Percentiles rank a stretch among this genome's conserved stretches.
Evolutionary conservation across 371 early-diverging fungal species (phyloP).

Genomic region (Syncephalastrum contaminatum): DNA sequence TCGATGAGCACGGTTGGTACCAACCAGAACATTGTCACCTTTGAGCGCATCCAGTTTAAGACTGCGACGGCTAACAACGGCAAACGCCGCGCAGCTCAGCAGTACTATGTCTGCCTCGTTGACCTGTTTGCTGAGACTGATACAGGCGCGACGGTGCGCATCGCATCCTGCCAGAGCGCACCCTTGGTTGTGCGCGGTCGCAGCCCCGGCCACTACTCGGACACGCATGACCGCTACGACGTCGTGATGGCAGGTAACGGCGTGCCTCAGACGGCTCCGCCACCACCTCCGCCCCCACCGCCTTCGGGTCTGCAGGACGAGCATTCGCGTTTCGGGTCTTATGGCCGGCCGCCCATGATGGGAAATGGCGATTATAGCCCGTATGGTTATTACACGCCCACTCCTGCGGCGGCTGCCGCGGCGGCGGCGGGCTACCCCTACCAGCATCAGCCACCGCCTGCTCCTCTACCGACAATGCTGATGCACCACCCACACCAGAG

Average conservation of each 20-base stretch:
- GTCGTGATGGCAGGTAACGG: not conserved
- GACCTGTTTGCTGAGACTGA: conserved; percentile 71
- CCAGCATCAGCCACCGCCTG: no score
- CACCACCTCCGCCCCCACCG: conserved; percentile 14
- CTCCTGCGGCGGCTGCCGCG: not conserved
- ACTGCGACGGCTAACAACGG: conserved; percentile 94
- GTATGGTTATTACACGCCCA: conserved; percentile 25
- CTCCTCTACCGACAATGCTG: no score
- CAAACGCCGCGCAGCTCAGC: conserved; percentile 87
- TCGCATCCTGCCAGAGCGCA: conserved; percentile 76
- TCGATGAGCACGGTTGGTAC: conserved; percentile 51
- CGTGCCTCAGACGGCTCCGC: conserved; percentile 17
- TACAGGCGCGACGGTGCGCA: conserved; percentile 42
- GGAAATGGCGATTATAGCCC: conserved; percentile 25
- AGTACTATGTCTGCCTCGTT: conserved; percentile 79
- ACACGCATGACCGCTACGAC: conserved; percentile 42
- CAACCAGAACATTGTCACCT: conserved; percentile 67
- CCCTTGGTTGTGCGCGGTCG: conserved; percentile 92
- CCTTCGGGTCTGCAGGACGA: not conserved
- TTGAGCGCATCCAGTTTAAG: conserved; percentile 95
- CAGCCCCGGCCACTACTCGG: conserved; percentile 90
- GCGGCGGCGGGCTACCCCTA: not conserved
- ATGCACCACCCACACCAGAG: no score
- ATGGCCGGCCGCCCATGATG: conserved; percentile 24
- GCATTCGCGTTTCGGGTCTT: no score